phyloP scores from a whole-genome alignment of 805 yeast species.

The Saturnispora serradocipensis region DNA sequence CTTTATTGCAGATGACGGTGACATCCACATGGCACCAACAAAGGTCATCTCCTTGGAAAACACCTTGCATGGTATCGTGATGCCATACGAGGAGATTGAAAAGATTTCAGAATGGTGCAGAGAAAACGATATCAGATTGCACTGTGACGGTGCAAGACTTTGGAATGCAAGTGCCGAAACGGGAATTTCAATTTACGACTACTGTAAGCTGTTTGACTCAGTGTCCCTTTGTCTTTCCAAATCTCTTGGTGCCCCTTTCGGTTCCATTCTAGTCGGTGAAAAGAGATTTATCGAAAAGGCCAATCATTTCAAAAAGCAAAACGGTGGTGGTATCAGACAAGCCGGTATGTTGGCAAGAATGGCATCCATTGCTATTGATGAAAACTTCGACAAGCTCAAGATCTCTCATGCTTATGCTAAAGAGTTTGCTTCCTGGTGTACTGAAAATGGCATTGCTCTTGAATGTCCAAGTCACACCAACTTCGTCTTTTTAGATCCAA shows the following conservation, averaged over 20 bases:
- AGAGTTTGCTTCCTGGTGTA: constrained; percentile 44
- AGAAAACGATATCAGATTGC: constrained; percentile 50
- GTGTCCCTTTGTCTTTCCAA: constrained; percentile 84
- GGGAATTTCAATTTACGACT: constrained; percentile 58
- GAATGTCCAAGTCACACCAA: constrained; percentile 77
- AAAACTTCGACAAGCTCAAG: constrained; percentile 52
- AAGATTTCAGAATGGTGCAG: constrained; percentile 65
- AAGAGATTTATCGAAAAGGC: constrained; percentile 53
- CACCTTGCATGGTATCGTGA: constrained; percentile 74
- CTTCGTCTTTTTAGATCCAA: constrained; percentile 67
- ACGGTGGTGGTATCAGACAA: constrained; percentile 92
- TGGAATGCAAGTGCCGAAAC: constrained; percentile 84
- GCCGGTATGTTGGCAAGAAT: constrained; percentile 72
- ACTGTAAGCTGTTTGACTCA: constrained; percentile 74
- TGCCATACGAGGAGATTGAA: constrained; percentile 70
- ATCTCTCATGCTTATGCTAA: constrained; percentile 43
- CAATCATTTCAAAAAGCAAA: constrained; percentile 81
- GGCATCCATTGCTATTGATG: constrained; percentile 72
- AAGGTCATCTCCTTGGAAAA: constrained; percentile 77
- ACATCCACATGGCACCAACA: constrained; percentile 85
- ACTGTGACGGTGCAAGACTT: constrained; percentile 91
- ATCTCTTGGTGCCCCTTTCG: constrained; percentile 89
- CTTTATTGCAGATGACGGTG: constrained; percentile 63
- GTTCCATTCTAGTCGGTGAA: constrained; percentile 74
- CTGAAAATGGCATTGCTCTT: constrained; percentile 42